Conservation (phyloP, 371 early-diverging fungal genomes). For the Haplosporangium sp. region DNA sequence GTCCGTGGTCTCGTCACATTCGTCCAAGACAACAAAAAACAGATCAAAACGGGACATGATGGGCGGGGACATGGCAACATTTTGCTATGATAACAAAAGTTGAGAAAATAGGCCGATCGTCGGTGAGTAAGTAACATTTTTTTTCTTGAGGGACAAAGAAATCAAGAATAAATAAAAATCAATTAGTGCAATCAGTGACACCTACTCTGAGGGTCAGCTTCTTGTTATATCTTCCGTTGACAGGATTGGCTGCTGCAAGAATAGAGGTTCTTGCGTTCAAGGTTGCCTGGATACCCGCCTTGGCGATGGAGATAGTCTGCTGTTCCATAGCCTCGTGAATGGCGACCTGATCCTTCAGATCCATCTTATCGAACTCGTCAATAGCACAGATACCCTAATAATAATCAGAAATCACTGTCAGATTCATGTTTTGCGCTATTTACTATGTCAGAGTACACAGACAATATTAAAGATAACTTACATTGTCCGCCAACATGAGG, state of each 20-base stretch:
- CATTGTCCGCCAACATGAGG: conserved; percentile 99
- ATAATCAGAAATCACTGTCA: not conserved
- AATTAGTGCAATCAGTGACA: not conserved
- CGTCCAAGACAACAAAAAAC: conserved; percentile 99
- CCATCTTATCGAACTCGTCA: conserved; percentile 99
- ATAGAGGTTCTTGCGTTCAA: conserved; percentile 99
- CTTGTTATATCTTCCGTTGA: conserved; percentile 96
- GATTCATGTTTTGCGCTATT: not conserved
- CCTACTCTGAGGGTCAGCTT: conserved; percentile 88
- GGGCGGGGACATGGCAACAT: conserved; percentile 97
- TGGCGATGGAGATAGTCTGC: conserved; percentile 99
- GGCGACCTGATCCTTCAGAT: conserved; percentile 97
- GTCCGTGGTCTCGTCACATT: conserved; percentile 93
- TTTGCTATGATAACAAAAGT: conserved; percentile 78
- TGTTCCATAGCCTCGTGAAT: conserved; percentile 99
- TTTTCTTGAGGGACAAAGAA: not conserved
- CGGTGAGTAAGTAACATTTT: not conserved
- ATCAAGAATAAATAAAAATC: no score
- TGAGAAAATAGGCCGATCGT: not conserved
- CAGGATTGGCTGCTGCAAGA: conserved; percentile 99
- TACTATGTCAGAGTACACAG: no score
- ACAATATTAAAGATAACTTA: conserved; percentile 45
- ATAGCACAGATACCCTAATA: conserved; percentile 97
- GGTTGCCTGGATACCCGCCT: conserved; percentile 99
- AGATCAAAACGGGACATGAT: conserved; percentile 99